A percentile compares a stretch with the other conserved stretches of the same genome.
phyloP scores from a whole-genome alignment of 169 alveolate genomes.

The Plasmodium sp. region DNA sequence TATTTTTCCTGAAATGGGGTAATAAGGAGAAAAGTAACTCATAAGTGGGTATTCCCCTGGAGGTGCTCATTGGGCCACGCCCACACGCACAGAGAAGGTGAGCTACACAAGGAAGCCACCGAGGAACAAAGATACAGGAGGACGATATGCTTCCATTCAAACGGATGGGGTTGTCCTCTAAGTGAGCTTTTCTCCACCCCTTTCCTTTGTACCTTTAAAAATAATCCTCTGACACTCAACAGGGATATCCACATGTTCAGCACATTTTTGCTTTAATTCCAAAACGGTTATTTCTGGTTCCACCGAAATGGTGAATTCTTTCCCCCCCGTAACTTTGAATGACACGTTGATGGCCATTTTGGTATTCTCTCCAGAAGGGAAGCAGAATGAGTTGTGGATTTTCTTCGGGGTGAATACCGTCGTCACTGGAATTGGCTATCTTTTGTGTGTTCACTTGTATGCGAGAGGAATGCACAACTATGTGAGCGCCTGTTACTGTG shows the following conservation, averaged over 20 bases:
- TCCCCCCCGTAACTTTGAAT: constrained; percentile 89
- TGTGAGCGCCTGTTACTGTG: background rate
- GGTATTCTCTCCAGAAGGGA: background rate
- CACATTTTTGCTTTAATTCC: constrained; percentile 84
- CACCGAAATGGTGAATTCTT: constrained; percentile 80
- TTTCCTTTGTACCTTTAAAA: constrained; percentile 82
- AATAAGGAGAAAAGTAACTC: background rate
- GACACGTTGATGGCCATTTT: constrained; percentile 76
- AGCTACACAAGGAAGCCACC: background rate
- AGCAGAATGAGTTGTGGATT: background rate
- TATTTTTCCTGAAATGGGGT: constrained; percentile 84
- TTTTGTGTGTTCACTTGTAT: background rate
- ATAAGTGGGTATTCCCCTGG: background rate
- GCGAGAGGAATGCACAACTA: background rate
- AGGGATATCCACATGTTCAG: constrained; percentile 83
- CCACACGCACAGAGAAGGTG: background rate
- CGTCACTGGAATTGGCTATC: background rate
- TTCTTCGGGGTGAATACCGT: background rate
- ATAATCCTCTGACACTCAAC: constrained; percentile 86
- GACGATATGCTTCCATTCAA: background rate
- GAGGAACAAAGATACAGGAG: background rate
- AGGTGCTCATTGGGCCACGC: background rate
- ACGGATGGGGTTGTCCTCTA: background rate
- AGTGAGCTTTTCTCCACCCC: background rate
- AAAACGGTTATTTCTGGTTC: constrained; percentile 79